Evolutionary conservation across 257 asterid genomes (phyloP).

Genomic region (Solanum chiquidenum): DNA sequence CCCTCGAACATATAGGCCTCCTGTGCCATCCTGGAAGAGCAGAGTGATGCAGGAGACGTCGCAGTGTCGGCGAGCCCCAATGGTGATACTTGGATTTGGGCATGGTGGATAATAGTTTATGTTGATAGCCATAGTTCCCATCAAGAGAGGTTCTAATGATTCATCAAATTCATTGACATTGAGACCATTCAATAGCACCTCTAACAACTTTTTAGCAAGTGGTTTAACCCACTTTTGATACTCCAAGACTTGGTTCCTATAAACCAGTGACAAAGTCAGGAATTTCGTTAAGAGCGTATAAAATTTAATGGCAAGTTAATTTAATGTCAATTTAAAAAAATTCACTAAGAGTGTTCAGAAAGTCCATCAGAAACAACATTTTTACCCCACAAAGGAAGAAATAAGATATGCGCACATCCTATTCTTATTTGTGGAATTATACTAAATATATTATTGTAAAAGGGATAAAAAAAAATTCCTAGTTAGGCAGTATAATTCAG

Average conservation of each 20-base stretch:
- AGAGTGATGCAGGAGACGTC: constrained; percentile 35
- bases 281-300: neutral
- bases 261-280: neutral
- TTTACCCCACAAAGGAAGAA: neutral
- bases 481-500: neutral
- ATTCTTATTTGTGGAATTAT: neutral
- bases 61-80: constrained; percentile 39
- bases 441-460: neutral
- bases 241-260: constrained; percentile 35
- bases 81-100: constrained; percentile 34
- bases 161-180: constrained; percentile 25
- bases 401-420: neutral
- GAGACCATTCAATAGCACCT: constrained; percentile 24
- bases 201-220: constrained; percentile 22
- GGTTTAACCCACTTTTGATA: constrained; percentile 30
- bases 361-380: neutral
- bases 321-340: too few relatives aligned
- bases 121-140: constrained; percentile 23
- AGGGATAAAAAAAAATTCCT: neutral
- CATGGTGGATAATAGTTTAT: constrained; percentile 39
- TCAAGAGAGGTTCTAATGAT: constrained; percentile 20
- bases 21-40: constrained; percentile 49
- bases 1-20: constrained; percentile 42
- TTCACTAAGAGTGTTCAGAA: neutral
- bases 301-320: neutral